Conservation (phyloP, 2,329 filamentous ascomycete species). For the Sporothrix pseudoabietina region DNA sequence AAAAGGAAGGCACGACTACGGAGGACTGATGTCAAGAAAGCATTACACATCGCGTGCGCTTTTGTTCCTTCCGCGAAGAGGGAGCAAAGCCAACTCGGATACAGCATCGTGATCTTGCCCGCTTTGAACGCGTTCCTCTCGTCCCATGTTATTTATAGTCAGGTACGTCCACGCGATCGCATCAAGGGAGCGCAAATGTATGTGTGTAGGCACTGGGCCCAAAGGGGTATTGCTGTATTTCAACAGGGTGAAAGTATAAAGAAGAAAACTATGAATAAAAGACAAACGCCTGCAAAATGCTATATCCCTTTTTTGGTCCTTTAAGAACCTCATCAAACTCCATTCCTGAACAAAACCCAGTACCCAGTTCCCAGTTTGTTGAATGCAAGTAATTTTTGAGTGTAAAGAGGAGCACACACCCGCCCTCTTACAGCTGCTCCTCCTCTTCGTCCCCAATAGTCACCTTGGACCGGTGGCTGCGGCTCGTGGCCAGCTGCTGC, state of each 20-base stretch:
- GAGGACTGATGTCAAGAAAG: neutral
- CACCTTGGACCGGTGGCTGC: constrained; percentile 75
- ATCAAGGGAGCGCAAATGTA: neutral
- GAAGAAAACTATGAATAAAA: constrained; percentile 14
- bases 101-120: neutral
- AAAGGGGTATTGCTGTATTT: constrained; percentile 19
- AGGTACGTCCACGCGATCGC: neutral
- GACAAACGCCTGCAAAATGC: constrained; percentile 15
- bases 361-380: neutral
- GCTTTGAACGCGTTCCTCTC: neutral
- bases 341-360: constrained; percentile 34
- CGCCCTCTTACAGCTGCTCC: constrained; percentile 34
- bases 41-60: neutral
- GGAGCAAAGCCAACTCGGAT: neutral
- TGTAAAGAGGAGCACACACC: neutral
- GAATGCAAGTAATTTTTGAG: neutral
- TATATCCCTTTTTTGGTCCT: constrained; percentile 14
- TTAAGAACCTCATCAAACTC: constrained; percentile 35
- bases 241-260: neutral
- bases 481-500: constrained; percentile 81
- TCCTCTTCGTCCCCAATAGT: constrained; percentile 75
- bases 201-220: neutral
- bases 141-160: neutral
- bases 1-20: neutral
- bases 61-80: neutral